Base-by-base conservation (phyloP, 352 stramenopile genomes). In the Aphanomyces cochlioides region DNA sequence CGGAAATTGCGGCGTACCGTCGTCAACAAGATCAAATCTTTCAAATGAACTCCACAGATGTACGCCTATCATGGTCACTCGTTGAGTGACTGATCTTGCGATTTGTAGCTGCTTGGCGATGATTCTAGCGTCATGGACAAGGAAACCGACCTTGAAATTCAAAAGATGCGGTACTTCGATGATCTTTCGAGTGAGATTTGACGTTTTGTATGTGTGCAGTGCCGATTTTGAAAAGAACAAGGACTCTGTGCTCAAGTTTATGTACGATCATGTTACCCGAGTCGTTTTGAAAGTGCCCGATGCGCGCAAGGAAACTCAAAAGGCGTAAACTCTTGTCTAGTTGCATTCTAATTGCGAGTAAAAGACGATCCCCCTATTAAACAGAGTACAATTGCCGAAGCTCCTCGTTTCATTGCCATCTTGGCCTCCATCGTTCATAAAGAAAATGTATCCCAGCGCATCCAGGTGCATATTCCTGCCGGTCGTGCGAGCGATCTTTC, bases 11-110 rank as follows among this genome's bases (percentile, higher is more conserved):
- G 47, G 86, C 84, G 13, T 96, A 90, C 76, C 83, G 87, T 50
- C 87, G 88, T 56, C 82, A 95, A 72, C 90, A 95, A 76, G 85
- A 96, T 74, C 85, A 86, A 65, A 78, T 79, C 6, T 96, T 93
- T 79, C 87, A 96, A 67, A 90, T 91, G 82, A 93, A 88, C 78
- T 82, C 75, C 73, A 90, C 79, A 47, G 83, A 93, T 53, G 85
- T 93, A 79, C 53, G 78, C 60, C 36, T 56, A 43, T 47, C 4
- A 67, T 65, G 41, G 34, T 47, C 43, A 59, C n/a, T 47, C 54
- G 8, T 19, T 17, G 15, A 7, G 8, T 38, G 19, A 39, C 47
- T 15, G 28, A 19, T 57, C 58, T 47, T 36, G 28, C 28, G 10
- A 47, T 47, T 38, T 69, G 47, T 56, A 93, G 85, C 74, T 93